These are phyloP conservation scores for Plasmodium yoelii DNA, from an alignment of 169 alveolate species.

Conservation along the genomic window DNA sequence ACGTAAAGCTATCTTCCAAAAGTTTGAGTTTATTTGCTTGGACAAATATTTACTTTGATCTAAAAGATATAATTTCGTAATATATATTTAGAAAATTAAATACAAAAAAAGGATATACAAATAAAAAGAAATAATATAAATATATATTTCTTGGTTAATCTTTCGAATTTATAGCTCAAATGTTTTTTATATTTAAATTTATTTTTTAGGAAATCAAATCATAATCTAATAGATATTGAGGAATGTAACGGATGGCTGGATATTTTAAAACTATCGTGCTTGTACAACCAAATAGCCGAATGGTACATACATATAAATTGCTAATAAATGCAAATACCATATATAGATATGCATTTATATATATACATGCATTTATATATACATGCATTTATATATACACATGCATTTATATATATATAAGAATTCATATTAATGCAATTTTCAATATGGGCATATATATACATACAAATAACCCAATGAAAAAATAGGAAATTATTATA, in stretches of 20 bases:
- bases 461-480: too few species aligned
- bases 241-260: constrained; percentile 65
- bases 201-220: constrained; percentile 52
- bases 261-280: constrained; percentile 60
- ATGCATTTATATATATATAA: too few species aligned
- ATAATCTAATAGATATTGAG: constrained; percentile 47
- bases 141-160: neutral
- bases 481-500: too few species aligned
- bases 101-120: constrained; percentile 1
- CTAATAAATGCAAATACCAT: neutral
- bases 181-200: neutral
- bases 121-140: neutral
- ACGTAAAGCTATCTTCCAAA: constrained; percentile 56
- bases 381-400: neutral
- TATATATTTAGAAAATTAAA: constrained; percentile 1
- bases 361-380: too few species aligned
- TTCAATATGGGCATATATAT: too few species aligned
- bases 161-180: neutral
- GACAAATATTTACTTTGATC: constrained; percentile 59
- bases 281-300: constrained; percentile 71
- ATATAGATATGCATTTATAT: too few species aligned
- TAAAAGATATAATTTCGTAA: constrained; percentile 67
- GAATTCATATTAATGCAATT: too few species aligned
- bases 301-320: constrained; percentile 29
- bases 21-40: constrained; percentile 74